Evolutionary conservation across 1,139 yeast species (phyloP).

Genomic region (Arxiozyma bovina): DNA sequence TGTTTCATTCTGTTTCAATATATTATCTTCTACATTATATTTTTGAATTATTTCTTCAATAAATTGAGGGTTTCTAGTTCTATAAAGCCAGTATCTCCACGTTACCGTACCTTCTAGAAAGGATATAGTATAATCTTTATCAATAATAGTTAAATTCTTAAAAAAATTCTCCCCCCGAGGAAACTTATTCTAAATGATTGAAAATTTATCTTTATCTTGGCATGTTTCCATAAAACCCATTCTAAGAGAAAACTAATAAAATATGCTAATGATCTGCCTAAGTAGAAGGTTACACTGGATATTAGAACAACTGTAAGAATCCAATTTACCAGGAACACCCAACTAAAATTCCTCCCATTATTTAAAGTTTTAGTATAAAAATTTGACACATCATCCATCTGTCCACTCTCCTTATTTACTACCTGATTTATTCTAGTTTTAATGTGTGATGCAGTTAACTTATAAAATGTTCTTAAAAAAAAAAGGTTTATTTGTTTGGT

Average conservation of each 20-base stretch:
- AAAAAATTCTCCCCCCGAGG: conserved; percentile 73
- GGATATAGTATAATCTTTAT: conserved; percentile 61
- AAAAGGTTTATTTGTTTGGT: not conserved
- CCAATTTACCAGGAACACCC: conserved; percentile 87
- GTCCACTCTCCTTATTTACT: conserved; percentile 8
- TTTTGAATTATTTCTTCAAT: conserved; percentile 28
- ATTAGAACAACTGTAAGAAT: conserved; percentile 54
- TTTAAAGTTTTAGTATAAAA: conserved; percentile 20
- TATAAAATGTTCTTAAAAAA: not conserved
- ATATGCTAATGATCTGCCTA: conserved; percentile 66
- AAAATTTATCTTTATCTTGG: conserved; percentile 49
- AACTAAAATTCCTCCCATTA: conserved; percentile 41
- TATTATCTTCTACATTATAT: conserved; percentile 15
- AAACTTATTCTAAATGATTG: conserved; percentile 70
- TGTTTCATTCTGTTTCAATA: conserved; percentile 36
- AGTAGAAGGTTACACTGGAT: conserved; percentile 61
- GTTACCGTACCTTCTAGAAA: conserved; percentile 65
- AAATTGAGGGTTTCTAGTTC: conserved; percentile 42
- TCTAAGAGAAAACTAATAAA: conserved; percentile 44
- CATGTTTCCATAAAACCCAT: conserved; percentile 54
- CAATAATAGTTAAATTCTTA: conserved; percentile 63
- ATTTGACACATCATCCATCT: conserved; percentile 7
- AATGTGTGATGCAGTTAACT: not conserved
- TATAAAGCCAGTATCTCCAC: conserved; percentile 82
- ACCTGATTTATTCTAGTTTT: not conserved